Base-by-base conservation (phyloP, 2,329 filamentous ascomycete genomes). In the Podosphaera fusca region DNA sequence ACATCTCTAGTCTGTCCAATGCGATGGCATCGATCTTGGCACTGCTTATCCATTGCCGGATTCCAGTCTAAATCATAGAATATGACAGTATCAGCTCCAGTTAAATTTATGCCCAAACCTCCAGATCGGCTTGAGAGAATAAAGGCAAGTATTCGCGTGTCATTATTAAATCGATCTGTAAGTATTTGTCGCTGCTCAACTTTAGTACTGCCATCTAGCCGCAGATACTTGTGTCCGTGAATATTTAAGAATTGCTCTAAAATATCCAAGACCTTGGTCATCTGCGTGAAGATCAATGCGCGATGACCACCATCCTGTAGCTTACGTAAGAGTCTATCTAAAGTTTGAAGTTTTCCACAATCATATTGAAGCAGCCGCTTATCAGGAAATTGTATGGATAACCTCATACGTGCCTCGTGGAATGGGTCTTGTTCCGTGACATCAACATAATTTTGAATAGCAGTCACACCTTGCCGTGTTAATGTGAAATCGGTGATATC, bases 41-140 rank as follows among this genome's bases (percentile, higher is more conserved):
- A 98, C 70, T 98, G 92, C 70, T 95, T 95, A 73, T 98, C 92
- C 92, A 98, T 98, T 55, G 94, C 92, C 0, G 92, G 92, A 65
- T 98, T 98, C 94, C 94, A 98, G 68, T 98, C 92, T 59, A 96
- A 82, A 66, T 98, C 92, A 70, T 96, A 98, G 70, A 98, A 98
- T 62, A 98, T 95, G 64, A 98, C 92, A 0, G 89, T 95, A 68
- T 96, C 92, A 4, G 92, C 92, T 54, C 92, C 92, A 0, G 90
- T 96, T 49, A 98, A 75, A 65, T 98, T 98, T 72, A 98, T 94
- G 58, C 92, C 92, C 0, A 98, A 75, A 57, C 92, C 92, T 62
- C 92, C 92, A 0, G 92, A 95, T 58, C 92, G 81, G 55, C 88
- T 95, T 0, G 90, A 96, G 4, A 98, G 73, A 64, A 98, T 98